A percentile compares a stretch with the other conserved stretches of the same genome.
Conservation (phyloP, 257 asterid genomes). For the Nicotiana undulata region DNA sequence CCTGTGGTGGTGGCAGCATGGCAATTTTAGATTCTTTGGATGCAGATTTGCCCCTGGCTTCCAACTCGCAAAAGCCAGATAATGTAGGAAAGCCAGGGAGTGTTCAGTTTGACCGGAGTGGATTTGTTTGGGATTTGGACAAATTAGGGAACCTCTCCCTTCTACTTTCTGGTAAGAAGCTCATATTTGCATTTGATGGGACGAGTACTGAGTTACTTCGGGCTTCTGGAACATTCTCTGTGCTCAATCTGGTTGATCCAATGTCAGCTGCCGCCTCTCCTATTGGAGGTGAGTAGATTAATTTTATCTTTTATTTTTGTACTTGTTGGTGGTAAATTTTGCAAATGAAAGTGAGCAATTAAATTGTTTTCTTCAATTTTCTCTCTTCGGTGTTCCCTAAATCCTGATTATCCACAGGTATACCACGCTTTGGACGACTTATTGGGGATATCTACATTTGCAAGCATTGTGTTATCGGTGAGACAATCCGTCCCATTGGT, state of each 20-base stretch:
- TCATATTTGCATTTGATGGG: conserved; percentile 98
- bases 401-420: conserved; percentile 45
- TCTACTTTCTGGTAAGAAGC: conserved; percentile 85
- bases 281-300: conserved; percentile 74
- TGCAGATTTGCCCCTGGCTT: conserved; percentile 54
- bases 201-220: conserved; percentile 79
- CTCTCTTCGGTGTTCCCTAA: conserved; percentile 14
- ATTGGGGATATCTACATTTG: conserved; percentile 84
- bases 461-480: conserved; percentile 88
- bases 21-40: conserved; percentile 96
- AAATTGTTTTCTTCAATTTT: conserved; percentile 6
- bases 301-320: conserved; percentile 2
- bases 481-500: conserved; percentile 87
- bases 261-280: conserved; percentile 99
- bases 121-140: conserved; percentile 95
- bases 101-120: conserved; percentile 78
- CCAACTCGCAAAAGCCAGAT: conserved; percentile 71
- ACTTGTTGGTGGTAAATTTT: background rate
- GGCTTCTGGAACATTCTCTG: conserved; percentile 77
- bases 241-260: conserved; percentile 99
- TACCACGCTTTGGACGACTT: conserved; percentile 98
- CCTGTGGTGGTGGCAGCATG: conserved; percentile 99
- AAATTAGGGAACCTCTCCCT: conserved; percentile 73
- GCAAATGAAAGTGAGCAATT: background rate
- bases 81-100: conserved; percentile 59